phyloP scores from a whole-genome alignment of 1,284 basidiomycete species.

The Heterobasidion irregulare region DNA sequence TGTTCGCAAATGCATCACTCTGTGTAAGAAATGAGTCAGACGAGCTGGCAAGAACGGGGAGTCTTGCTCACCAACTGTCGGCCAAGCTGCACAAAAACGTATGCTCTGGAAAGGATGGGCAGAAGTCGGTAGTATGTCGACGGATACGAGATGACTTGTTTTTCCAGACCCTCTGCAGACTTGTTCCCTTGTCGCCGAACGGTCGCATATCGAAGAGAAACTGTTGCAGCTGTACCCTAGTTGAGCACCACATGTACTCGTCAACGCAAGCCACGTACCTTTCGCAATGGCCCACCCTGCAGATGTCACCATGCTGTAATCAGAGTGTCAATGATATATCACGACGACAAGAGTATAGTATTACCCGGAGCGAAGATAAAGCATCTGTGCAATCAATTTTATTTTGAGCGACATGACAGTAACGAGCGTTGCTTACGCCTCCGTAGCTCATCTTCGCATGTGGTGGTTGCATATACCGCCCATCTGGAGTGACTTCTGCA shows the following conservation, averaged over 20 bases:
- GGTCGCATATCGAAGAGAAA: slow-evolving; percentile 68
- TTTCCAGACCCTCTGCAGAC: slow-evolving; percentile 46
- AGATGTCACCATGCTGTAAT: slow-evolving; percentile 46
- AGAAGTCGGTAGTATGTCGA: slow-evolving; percentile 65
- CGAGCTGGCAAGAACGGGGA: not conserved
- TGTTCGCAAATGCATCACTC: slow-evolving; percentile 39
- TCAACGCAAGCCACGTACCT: slow-evolving; percentile 25
- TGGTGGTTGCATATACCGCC: slow-evolving; percentile 60
- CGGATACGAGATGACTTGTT: slow-evolving; percentile 62
- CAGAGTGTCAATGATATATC: not conserved
- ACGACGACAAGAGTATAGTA: not conserved
- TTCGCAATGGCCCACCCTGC: slow-evolving; percentile 55
- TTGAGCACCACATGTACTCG: not conserved
- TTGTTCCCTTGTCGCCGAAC: slow-evolving; percentile 63
- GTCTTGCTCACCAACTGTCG: slow-evolving; percentile 41
- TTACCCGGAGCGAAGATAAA: slow-evolving; percentile 59
- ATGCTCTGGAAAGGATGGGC: slow-evolving; percentile 60
- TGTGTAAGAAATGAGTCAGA: slow-evolving; percentile 14
- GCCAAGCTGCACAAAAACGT: slow-evolving; percentile 66
- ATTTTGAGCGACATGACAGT: not conserved
- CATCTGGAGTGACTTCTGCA: slow-evolving; percentile 60
- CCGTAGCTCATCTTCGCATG: slow-evolving; percentile 74
- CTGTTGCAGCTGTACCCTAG: slow-evolving; percentile 44
- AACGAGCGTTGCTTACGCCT: slow-evolving; percentile 39
- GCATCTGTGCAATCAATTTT: slow-evolving; percentile 38